phyloP scores from a whole-genome alignment of 1,284 basidiomycete species.

The Phenoliferia sp. region DNA sequence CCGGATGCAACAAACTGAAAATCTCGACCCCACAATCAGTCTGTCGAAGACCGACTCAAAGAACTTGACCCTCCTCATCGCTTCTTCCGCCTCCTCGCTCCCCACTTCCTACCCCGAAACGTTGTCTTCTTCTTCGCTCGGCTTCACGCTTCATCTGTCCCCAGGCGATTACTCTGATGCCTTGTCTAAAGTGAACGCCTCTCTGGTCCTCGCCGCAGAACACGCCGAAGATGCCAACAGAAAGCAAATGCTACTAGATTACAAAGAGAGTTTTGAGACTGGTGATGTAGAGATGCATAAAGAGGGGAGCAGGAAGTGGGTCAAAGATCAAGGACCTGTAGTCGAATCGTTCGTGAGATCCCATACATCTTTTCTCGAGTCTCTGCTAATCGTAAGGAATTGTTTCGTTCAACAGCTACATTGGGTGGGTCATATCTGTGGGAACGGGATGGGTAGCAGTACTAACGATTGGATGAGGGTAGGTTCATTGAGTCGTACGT shows the following conservation, averaged over 20 bases:
- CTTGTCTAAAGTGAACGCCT: conserved; percentile 54
- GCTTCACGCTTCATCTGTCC: conserved; percentile 63
- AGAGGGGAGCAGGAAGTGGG: conserved; percentile 69
- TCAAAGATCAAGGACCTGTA: conserved; percentile 76
- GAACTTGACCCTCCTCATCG: conserved; percentile 65
- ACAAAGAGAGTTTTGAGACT: conserved; percentile 66
- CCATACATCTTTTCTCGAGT: too few relatives aligned
- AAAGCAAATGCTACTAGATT: conserved; percentile 65
- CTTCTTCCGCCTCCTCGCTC: conserved; percentile 54
- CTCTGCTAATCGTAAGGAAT: too few relatives aligned
- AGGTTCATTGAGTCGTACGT: conserved; percentile 57
- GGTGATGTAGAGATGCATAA: conserved; percentile 74
- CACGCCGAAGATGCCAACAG: conserved; percentile 69
- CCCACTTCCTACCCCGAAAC: conserved; percentile 50
- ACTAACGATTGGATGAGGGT: background rate
- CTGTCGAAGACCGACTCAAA: conserved; percentile 55
- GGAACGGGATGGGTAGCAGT: conserved; percentile 41
- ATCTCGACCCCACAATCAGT: background rate
- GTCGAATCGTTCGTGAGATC: too few relatives aligned
- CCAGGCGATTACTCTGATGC: conserved; percentile 50
- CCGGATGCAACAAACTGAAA: background rate
- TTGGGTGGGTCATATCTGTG: conserved; percentile 49
- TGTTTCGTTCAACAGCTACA: too few relatives aligned
- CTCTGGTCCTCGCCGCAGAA: conserved; percentile 54
- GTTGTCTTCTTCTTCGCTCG: conserved; percentile 36